phyloP scores from a whole-genome alignment of 2,329 filamentous ascomycete genomes.

The Colletotrichum viniferum region DNA sequence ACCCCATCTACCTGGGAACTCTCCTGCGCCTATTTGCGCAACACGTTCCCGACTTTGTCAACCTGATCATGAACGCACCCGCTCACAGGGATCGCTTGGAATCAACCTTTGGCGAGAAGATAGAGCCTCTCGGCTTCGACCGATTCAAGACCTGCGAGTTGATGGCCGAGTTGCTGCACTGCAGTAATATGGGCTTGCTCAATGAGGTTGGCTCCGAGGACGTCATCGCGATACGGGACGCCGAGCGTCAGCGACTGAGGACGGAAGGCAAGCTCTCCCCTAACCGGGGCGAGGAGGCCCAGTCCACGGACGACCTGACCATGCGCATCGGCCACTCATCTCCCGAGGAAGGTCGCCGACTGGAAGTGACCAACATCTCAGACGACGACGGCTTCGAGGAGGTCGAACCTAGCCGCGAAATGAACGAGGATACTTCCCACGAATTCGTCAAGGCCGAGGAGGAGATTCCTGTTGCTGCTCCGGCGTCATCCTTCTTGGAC shows the following conservation, averaged over 20 bases:
- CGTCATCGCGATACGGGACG: conserved; percentile 79
- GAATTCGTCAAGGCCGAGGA: conserved; percentile 68
- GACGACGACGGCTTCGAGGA: conserved; percentile 96
- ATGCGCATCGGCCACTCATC: conserved; percentile 58
- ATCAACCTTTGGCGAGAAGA: conserved; percentile 87
- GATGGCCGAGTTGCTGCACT: conserved; percentile 96
- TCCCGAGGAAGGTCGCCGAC: conserved; percentile 67
- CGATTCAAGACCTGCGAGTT: conserved; percentile 98
- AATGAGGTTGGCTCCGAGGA: conserved; percentile 92
- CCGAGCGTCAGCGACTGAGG: conserved; percentile 80
- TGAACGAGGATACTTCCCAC: conserved; percentile 74
- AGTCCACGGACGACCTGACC: conserved; percentile 65
- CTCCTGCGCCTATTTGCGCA: conserved; percentile 87
- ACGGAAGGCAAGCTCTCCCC: conserved; percentile 71
- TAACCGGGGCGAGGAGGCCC: conserved; percentile 40
- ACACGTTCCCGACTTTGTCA: conserved; percentile 94
- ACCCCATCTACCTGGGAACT: conserved; percentile 95
- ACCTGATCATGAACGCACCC: conserved; percentile 79
- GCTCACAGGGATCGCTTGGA: conserved; percentile 76
- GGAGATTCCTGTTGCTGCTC: conserved; percentile 41
- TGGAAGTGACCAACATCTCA: conserved; percentile 80
- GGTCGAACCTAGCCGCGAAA: conserved; percentile 72
- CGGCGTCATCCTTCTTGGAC: conserved; percentile 33
- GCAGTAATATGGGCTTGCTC: conserved; percentile 96
- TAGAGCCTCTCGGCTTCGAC: conserved; percentile 95